Evolutionary conservation across 148 eudicot species (phyloP).

Genomic region (Camellia sinensis): DNA sequence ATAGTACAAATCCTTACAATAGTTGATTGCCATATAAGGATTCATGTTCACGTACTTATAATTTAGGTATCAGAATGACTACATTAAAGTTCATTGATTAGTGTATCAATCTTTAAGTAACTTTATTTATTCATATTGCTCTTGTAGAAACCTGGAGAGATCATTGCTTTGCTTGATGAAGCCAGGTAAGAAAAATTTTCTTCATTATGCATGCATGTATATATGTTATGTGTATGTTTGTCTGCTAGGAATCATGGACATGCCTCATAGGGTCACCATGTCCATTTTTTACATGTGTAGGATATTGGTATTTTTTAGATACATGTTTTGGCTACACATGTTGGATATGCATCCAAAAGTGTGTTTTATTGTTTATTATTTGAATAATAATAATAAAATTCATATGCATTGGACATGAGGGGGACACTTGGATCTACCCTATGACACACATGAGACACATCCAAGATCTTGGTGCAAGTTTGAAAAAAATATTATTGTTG

Average conservation of each 20-base stretch:
- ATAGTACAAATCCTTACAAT: neutral
- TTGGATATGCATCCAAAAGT: neutral
- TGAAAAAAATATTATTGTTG: neutral
- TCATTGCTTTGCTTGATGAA: slow-evolving; percentile 94
- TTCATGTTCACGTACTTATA: neutral
- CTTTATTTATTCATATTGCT: slow-evolving; percentile 13
- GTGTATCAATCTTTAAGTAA: neutral
- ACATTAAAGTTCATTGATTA: neutral
- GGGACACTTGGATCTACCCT: neutral
- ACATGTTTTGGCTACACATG: neutral
- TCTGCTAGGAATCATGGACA: neutral
- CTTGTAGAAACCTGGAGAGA: slow-evolving; percentile 98
- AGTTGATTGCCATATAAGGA: neutral
- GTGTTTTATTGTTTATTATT: neutral
- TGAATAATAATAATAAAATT: neutral
- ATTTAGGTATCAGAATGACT: neutral
- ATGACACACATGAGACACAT: neutral
- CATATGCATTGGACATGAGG: neutral
- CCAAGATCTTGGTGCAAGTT: neutral
- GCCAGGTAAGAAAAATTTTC: slow-evolving; percentile 64
- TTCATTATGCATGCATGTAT: neutral
- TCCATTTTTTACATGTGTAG: neutral
- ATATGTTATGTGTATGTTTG: neutral
- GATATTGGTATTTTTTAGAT: neutral
- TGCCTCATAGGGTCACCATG: neutral